Base-by-base conservation (phyloP, 1,284 basidiomycete species). In the Cryptococcus sp. region DNA sequence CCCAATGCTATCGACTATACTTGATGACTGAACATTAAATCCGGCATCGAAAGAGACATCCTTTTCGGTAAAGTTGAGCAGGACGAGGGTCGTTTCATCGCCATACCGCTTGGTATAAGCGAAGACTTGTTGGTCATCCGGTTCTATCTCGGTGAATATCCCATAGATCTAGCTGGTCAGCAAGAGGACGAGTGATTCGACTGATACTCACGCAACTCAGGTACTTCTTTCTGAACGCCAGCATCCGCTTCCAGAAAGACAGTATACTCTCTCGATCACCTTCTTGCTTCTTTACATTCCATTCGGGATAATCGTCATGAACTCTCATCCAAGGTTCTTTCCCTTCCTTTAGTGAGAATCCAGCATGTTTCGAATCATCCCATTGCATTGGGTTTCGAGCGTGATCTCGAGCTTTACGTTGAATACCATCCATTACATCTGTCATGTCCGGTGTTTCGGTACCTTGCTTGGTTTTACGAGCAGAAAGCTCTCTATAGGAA, bases 251-350 rank as follows among this genome's bases (percentile, higher is more conserved):
- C 80, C 83, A 89, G 65, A 87, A 89, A 3, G 75, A 64, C 47
- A 79, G 78, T 4, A 87, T 83, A 59, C 83, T 85, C 11, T 76
- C 57, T 0, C 74, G 59, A 51, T 86, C 81, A 0, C 68, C 59
- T 7, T 79, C 51, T 68, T 87, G 83, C 4, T 70, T 72, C 2
- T 72, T 78, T 6, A 80, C 85, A 66, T 89, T 89, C 81, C 85
- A 87, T 3, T 72, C 64, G 14, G 57, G 60, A 65, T 84, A 86
- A 63, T 88, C 85, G 42, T 87, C 85, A 63, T 87, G 85, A 7
- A 86, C 82, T 11, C 84, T 79, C 86, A 89, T 89, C 88, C 87
- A 90, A 0, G 87, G 85, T 23, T 23, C 23, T 11, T 74, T 79
- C 7, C 49, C 41, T 32, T 57, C 62, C 4, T 80, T 81, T 0